Evolutionary conservation across 108 stramenopile genomes (phyloP), one percentile per base, ranked within the genome.

Genomic region (Nitzschia palea): DNA sequence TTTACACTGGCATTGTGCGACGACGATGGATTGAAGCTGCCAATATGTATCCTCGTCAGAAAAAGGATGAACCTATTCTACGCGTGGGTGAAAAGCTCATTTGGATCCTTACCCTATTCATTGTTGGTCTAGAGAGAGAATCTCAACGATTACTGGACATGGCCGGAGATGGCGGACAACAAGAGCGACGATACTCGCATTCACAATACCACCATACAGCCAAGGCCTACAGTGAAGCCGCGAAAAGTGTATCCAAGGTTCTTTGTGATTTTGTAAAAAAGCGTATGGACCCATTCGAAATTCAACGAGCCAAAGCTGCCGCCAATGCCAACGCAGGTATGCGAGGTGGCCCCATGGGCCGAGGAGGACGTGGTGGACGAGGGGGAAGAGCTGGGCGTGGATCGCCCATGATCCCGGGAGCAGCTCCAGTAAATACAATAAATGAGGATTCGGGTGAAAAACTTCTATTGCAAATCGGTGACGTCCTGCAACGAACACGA

Each of bases 221-320:
- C 3, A 88, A 86, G 44, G 85, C 89, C 34, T 86, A 86, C 45
- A 63, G 50, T 17, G 92, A 93, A 37, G 87, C 89, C 17, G 84
- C 89, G 34, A 85, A 82, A 62, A 89, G 86, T 71, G 86, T 84
- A 14, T 83, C 92, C 9, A 93, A 90, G 55, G 76, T 89, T 48
- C 56, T 93, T 12, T 67, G 75, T 31, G 92, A 93, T 56, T 93
- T 82, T 69, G 80, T 85, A 1, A 70, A 78, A 48, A 75, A 73
- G 27, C 71, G 76, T 53, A 75, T 86, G 25, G 83, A 83, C 9
- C 68, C 76, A 17, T 35, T 40, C 17, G 44, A 51, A 65, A 52
- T 64, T 14, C 44, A 53, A 37, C 51, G 48, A 31, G 60, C 17
- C 22, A 40, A 68, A 45, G 68, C 33, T 31, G 58, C 44, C 10